Base-by-base conservation (phyloP, 164 flowering plant genomes). In the Liquidambar formosana region DNA sequence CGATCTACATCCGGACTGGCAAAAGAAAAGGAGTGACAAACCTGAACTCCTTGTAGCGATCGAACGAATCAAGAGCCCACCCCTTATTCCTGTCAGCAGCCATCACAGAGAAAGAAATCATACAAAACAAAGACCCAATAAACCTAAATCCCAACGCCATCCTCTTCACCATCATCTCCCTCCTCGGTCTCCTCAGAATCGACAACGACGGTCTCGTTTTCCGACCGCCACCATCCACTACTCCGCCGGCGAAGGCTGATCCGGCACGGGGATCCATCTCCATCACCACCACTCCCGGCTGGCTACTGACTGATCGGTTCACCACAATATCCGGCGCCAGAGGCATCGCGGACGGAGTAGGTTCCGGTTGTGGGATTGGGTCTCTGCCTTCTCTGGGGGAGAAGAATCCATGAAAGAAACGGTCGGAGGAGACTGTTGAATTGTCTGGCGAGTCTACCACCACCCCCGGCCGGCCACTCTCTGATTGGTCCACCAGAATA, bases 21-120 rank as follows among this genome's bases (percentile, higher is more conserved):
- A n/a, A n/a, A n/a, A n/a, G n/a, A 18, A 9, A 48, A 54, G 0
- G 23, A 15, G 27, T 21, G 23, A 66, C 72, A 23, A 58, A 81
- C 88, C 87, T 80, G 80, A 81, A 85, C 63, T 87, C 88, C 62
- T 69, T 80, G 75, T 87, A 87, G 1, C 76, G 79, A 46, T 80
- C 64, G 52, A 78, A 87, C 23, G 88, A 85, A 63, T 85, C 88
- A 44, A 78, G 69, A 61, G 82, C 81, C 88, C 88, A 85, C 1
- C 88, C 91, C 59, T 65, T 72, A 64, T 81, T 62, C 68, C 68
- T 78, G 69, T 85, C 84, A 45, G 88, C 80, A 22, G 84, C 88
- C 87, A 87, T 77, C 5, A 87, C 81, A 1, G 91, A 78, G 66
- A 87, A 82, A 8, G 88, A 78, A 12, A 79, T 60, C 82, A 85